Base-by-base conservation (phyloP, 768 basidiomycete species). In the Tulasnella sp. region DNA sequence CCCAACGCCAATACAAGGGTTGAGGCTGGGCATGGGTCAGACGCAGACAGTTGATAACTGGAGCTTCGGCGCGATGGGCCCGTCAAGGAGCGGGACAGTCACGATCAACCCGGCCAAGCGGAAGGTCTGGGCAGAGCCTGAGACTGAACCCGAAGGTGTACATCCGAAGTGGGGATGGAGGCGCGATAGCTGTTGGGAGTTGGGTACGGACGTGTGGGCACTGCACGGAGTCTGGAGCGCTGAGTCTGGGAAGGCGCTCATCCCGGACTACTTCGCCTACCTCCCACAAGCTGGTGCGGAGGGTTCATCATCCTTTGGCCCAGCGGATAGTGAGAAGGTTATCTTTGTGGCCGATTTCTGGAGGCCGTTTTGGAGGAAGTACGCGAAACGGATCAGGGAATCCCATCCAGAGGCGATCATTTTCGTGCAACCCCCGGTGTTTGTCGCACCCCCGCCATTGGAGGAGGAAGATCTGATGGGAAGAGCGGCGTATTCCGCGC, bases 391-490 rank as follows among this genome's bases (percentile, higher is more conserved):
- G 15, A 80, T 92, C 42, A 79, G 90, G 1, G 51, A 70, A 3
- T 68, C 80, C 4, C 92, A 97, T 66, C 85, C 86, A 0, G 81
- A 85, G 53, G 83, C 87, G 7, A 92, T 97, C 63, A 74, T 84
- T n/a, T 94, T 98, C 67, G 74, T 94, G 48, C 89, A 93, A 61
- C 87, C 91, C 0, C 89, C 93, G 4, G 91, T 98, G 0, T 97
- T 97, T 67, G 83, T 81, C 0, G 71, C 73, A 1, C 94, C 93
- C 0, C 91, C 92, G 0, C 65, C 70, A 22, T 68, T 82, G 1
- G 70, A 80, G 15, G 76, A 78, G 7, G 76, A 78, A 22, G 76
- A 78, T 5, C 70, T 83, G 12, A 70, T 82, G 17, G 76, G 79
- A 12, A 83, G 92, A 1, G 81, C 85, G 1, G 83, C 78, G 30